A percentile compares a stretch with the other conserved stretches of the same genome.
Conservation (phyloP, 768 basidiomycete species). For the Lactarius indigo region DNA sequence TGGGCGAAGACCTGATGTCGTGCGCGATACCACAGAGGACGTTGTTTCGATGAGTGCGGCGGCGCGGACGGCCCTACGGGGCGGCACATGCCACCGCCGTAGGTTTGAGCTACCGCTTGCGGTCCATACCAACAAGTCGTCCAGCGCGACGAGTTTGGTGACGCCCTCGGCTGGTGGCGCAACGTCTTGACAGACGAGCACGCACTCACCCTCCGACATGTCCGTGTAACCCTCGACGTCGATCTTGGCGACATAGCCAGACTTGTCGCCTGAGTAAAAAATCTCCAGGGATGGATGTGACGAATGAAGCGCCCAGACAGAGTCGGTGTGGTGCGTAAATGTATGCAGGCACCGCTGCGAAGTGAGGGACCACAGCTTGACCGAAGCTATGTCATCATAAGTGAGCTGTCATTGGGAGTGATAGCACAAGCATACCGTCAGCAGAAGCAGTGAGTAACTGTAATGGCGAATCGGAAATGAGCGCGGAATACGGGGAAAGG, state of each 20-base stretch:
- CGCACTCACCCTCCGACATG: constrained; percentile 85
- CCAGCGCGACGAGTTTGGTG: constrained; percentile 77
- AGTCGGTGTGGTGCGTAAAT: constrained; percentile 91
- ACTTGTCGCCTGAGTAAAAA: constrained; percentile 94
- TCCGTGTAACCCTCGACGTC: constrained; percentile 82
- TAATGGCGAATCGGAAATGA: not conserved
- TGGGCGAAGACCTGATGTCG: constrained; percentile 7
- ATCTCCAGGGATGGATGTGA: constrained; percentile 79
- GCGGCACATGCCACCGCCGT: constrained; percentile 75
- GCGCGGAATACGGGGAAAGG: constrained; percentile 14
- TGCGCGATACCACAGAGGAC: not conserved
- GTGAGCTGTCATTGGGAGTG: not conserved
- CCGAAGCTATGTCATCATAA: constrained; percentile 47
- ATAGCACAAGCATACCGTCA: constrained; percentile 44
- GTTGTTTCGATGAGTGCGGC: constrained; percentile 23
- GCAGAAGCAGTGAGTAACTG: constrained; percentile 84
- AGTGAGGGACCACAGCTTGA: constrained; percentile 91
- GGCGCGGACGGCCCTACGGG: constrained; percentile 39
- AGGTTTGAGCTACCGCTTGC: constrained; percentile 80
- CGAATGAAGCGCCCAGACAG: constrained; percentile 91
- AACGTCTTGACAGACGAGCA: constrained; percentile 68
- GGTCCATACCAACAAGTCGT: constrained; percentile 87
- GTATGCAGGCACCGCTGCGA: constrained; percentile 92
- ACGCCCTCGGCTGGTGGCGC: constrained; percentile 57
- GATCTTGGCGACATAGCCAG: constrained; percentile 87